Base-by-base conservation (phyloP, 257 asterid species). In the Phtheirospermum japonicum region DNA sequence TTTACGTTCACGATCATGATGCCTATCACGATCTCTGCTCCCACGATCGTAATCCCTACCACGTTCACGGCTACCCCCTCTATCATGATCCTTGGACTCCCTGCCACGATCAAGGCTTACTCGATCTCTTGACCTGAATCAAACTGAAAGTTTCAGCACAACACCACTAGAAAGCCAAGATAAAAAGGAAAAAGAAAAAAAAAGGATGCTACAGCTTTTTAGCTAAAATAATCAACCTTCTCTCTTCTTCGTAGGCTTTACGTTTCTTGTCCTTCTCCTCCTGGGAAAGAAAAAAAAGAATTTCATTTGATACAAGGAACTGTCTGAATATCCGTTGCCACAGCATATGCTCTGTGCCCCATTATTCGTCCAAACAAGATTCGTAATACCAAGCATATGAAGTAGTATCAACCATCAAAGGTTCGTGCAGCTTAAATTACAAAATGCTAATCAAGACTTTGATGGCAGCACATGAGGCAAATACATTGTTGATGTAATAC, bases 211-310 rank as follows among this genome's bases (percentile, higher is more conserved):
- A 17, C 48, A 33, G n/a, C 9, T 51, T 26, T 55, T 12, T 45
- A 18, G 28, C 57, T 20, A 72, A 7, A 7, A 68, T 31, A 68
- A 46, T 45, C 65, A 57, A 85, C 95, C 89, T 85, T 70, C 87
- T 80, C 76, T 89, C 95, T 74, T 86, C 98, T 81, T 90, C 98
- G 56, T 31, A 9, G 53, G 84, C 89, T 77, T 80, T 92, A 17
- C 78, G 84, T 67, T 89, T 92, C 85, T 79, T 73, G 78, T 81
- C 84, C 76, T 78, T 79, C 76, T 81, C 95, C 73, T 89, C 98
- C 98, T 92, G 89, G 63, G 16, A 76, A 70, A 66, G 63, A 77
- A 13, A 48, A 67, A 58, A 64, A 68, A 9, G 37, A 9, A 12
- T 72, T 36, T 2, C 42, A 19, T 20, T 34, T 58, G 30, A 28